Percentiles rank a stretch among this genome's conserved stretches.
Evolutionary conservation across 352 stramenopile species (phyloP).

Genomic region (Globisporangium abappressorium): DNA sequence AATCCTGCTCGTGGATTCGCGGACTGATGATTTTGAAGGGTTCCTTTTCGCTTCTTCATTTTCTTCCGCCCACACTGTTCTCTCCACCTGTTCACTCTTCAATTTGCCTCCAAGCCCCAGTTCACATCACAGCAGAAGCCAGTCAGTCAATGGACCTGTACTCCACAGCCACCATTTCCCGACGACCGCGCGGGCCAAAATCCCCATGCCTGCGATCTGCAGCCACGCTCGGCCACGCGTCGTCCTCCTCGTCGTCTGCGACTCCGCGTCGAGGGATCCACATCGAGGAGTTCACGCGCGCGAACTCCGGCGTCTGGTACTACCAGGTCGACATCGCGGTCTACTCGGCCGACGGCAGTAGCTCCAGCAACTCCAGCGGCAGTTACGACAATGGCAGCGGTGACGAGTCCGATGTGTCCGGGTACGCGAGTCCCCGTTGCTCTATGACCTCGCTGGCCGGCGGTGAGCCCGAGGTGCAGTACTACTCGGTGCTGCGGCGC

Average conservation of each 20-base stretch:
- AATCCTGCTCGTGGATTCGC: background rate
- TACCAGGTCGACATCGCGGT: conserved; percentile 63
- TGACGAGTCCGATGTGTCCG: conserved; percentile 21
- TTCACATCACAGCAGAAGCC: background rate
- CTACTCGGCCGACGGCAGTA: conserved; percentile 18
- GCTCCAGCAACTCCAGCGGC: conserved; percentile 13
- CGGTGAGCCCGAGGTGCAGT: conserved; percentile 24
- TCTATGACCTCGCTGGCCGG: background rate
- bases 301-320: conserved; percentile 56
- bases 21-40: no score
- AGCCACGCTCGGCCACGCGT: background rate
- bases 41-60: background rate
- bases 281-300: conserved; percentile 51
- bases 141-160: conserved; percentile 2
- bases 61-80: no score
- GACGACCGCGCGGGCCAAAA: background rate
- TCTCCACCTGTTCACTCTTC: background rate
- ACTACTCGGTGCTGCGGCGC: conserved; percentile 62
- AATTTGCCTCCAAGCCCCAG: background rate
- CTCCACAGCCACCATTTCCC: background rate
- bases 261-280: conserved; percentile 15
- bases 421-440: conserved; percentile 10
- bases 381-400: conserved; percentile 9
- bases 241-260: conserved; percentile 1
- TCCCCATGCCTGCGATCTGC: background rate